Percentiles rank a stretch among this genome's conserved stretches.
These are phyloP conservation scores for Carpinus viminea DNA, from an alignment of 306 rosid genomes.

Conservation along the genomic window DNA sequence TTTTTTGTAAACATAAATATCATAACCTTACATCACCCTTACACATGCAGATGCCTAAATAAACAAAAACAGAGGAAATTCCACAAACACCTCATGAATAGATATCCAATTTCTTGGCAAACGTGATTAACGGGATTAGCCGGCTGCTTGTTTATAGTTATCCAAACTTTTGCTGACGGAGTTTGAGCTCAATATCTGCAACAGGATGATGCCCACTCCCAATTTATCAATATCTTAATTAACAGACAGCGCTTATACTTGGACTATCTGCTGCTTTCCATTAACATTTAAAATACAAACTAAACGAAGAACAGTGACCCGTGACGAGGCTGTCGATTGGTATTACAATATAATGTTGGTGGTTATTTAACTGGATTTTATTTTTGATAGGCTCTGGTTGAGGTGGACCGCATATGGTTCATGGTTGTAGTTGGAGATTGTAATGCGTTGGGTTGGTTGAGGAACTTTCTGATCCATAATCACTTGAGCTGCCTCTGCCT, in stretches of 20 bases:
- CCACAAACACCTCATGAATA: too few species aligned
- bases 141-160: too few species aligned
- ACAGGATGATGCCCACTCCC: not conserved
- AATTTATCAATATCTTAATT: not conserved
- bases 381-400: slow-evolving; percentile 18
- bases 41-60: too few species aligned
- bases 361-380: not conserved
- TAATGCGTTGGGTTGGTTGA: slow-evolving; percentile 32
- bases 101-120: too few species aligned
- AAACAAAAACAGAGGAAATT: too few species aligned
- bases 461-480: not conserved
- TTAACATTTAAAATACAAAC: slow-evolving; percentile 22
- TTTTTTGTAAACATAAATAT: too few species aligned
- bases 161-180: too few species aligned
- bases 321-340: slow-evolving; percentile 31
- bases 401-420: slow-evolving; percentile 41
- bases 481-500: not conserved
- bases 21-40: too few species aligned
- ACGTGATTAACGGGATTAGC: too few species aligned
- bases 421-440: slow-evolving; percentile 11
- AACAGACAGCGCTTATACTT: slow-evolving; percentile 1
- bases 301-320: slow-evolving; percentile 25
- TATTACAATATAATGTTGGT: not conserved
- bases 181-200: too few species aligned
- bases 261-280: slow-evolving; percentile 10